Conservation (phyloP, 768 basidiomycete species). For the Leccinum fibrillosum region DNA sequence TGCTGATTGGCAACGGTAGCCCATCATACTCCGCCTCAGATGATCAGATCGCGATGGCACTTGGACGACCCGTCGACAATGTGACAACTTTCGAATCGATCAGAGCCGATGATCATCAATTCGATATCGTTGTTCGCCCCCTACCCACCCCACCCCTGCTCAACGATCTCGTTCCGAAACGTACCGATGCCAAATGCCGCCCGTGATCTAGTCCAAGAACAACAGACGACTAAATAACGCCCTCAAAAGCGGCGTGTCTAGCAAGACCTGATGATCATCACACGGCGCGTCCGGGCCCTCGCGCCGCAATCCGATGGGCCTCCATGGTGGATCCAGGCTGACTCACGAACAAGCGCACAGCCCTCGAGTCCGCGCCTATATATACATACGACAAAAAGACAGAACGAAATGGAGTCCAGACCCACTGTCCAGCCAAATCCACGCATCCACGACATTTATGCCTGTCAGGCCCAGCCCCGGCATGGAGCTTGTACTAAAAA, state of each 20-base stretch:
- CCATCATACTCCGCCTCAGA: not conserved
- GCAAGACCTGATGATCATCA: not conserved
- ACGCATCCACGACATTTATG: not conserved
- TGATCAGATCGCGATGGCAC: not conserved
- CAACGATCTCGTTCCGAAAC: not conserved
- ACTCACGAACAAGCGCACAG: not conserved
- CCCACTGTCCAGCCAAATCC: not conserved
- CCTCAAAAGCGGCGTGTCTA: too few relatives aligned
- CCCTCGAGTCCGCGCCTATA: not conserved
- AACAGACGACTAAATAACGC: not conserved
- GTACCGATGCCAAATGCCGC: not conserved
- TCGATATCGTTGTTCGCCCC: not conserved
- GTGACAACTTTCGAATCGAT: not conserved
- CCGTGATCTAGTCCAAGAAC: not conserved
- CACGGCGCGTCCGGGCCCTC: not conserved
- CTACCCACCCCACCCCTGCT: too few relatives aligned
- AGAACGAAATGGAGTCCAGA: not conserved
- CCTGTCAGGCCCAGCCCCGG: not conserved
- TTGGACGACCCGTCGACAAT: not conserved
- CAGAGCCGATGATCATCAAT: not conserved
- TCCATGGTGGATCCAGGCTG: not conserved
- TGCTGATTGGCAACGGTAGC: too few relatives aligned
- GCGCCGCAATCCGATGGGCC: not conserved
- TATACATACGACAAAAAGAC: not conserved
- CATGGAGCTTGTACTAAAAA: not conserved